phyloP scores from a whole-genome alignment of 805 yeast species.

The Saccharomycopsis amapae region DNA sequence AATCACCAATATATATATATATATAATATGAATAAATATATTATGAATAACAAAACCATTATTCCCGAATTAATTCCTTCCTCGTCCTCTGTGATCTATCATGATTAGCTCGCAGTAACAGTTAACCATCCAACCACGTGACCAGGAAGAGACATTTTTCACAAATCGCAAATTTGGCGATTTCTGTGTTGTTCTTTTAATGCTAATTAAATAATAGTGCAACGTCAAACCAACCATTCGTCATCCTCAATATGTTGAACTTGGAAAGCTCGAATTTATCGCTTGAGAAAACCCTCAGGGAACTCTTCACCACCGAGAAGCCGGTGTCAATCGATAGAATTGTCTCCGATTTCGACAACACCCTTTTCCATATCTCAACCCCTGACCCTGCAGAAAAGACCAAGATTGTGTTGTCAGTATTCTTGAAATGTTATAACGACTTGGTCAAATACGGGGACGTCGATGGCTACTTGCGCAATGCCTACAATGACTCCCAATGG shows the following conservation, averaged over 20 bases:
- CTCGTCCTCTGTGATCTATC: no score
- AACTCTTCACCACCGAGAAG: constrained; percentile 47
- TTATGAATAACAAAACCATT: no score
- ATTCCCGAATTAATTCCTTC: no score
- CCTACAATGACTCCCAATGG: constrained; percentile 43
- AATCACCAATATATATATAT: no score
- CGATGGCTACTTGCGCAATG: constrained; percentile 34
- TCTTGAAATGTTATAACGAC: constrained; percentile 73
- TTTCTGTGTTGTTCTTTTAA: no score
- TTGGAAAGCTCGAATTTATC: constrained; percentile 79
- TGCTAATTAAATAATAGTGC: no score
- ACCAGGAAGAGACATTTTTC: no score
- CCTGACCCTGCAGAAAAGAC: constrained; percentile 54
- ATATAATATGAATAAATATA: no score
- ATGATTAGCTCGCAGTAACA: neutral
- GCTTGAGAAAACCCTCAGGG: constrained; percentile 72
- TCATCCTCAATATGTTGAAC: constrained; percentile 63
- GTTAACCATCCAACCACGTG: neutral
- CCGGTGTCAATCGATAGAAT: constrained; percentile 69
- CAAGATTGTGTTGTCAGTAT: constrained; percentile 57
- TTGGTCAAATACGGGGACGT: constrained; percentile 59
- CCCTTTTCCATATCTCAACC: constrained; percentile 89
- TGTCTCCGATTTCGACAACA: constrained; percentile 91
- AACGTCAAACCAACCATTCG: neutral
- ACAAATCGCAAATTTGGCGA: no score